Base-by-base conservation (phyloP, 768 basidiomycete genomes). In the Lactarius hatsudake region DNA sequence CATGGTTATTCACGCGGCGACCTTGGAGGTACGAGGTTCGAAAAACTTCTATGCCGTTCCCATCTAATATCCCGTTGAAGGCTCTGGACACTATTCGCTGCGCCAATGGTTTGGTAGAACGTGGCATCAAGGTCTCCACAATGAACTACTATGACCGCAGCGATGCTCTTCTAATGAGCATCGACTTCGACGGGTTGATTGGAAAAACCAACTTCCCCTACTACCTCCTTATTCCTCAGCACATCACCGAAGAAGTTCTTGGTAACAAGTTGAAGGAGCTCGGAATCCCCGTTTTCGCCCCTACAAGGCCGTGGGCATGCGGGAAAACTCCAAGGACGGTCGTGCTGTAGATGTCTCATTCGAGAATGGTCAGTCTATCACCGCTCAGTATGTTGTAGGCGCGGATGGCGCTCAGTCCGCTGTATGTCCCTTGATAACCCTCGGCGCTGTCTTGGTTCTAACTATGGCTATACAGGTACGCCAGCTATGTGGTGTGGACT, bases 381-480 rank as follows among this genome's bases (percentile, higher is more conserved):
- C 73, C 3, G 73, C 84, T 17, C 78, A 77, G 40, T 84, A 83
- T 71, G 79, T 85, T 5, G 70, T 85, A 38, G 84, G 81, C 28
- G 83, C 84, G 6, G 84, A 86, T 70, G 84, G 85, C 4, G 74
- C 82, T 3, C 78, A 72, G 64, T 86, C 84, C 0, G 69, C 72
- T 40, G 84, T 84, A 70, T 59, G 78, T 71, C 68, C 59, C 7
- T 28, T 34, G n/a, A 18, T 42, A 15, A 26, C 7, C 10, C 59
- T 32, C n/a, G 34, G 9, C 45, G 42, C 58, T 23, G 30, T n/a
- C 56, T 51, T 36, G 8, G 71, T 13, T n/a, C 26, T 45, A 45
- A 63, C 58, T 66, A 18, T 61, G 23, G 26, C 0, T 8, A 51
- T 51, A 7, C 38, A 86, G 84, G 72, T 85, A 30, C 83, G 84